Conservation (phyloP, 805 yeast species). For the Ogataea trehalophila region DNA sequence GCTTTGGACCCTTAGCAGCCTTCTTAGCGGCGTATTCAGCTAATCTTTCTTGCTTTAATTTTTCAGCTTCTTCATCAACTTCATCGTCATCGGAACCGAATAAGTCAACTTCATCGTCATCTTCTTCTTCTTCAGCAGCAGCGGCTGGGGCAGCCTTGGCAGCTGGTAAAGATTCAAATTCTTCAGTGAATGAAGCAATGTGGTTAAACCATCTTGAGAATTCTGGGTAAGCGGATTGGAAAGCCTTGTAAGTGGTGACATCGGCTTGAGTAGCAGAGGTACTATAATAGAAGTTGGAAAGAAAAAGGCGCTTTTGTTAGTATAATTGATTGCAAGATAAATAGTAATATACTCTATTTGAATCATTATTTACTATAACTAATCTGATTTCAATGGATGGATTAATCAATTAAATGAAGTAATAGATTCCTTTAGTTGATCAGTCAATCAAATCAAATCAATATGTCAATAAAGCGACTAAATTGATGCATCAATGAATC, state of each 20-base stretch:
- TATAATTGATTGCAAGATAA: not conserved
- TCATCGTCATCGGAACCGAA: slow-evolving; percentile 94
- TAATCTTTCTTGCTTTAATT: slow-evolving; percentile 93
- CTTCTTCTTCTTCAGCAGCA: slow-evolving; percentile 67
- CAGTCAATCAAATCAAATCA: too few species aligned
- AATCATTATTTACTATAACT: too few species aligned
- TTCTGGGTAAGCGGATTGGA: slow-evolving; percentile 86
- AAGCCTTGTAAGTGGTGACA: slow-evolving; percentile 90
- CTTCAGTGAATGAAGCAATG: slow-evolving; percentile 88
- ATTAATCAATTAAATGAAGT: too few species aligned
- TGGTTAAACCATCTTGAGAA: slow-evolving; percentile 99
- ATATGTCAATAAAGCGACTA: too few species aligned
- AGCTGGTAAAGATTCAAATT: slow-evolving; percentile 78
- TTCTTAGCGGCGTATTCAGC: slow-evolving; percentile 98
- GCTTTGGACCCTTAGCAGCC: slow-evolving; percentile 95
- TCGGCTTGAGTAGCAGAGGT: slow-evolving; percentile 93
- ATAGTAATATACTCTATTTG: not conserved
- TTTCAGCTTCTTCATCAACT: slow-evolving; percentile 96
- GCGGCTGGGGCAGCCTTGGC: slow-evolving; percentile 57
- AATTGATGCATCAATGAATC: too few species aligned
- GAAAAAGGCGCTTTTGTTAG: slow-evolving; percentile 2
- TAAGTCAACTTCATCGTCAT: slow-evolving; percentile 87
- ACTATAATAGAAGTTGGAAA: slow-evolving; percentile 37
- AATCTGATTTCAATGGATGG: too few species aligned
- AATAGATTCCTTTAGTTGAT: too few species aligned